Base-by-base conservation (phyloP, 352 stramenopile species). In the Globisporangium canariense region DNA sequence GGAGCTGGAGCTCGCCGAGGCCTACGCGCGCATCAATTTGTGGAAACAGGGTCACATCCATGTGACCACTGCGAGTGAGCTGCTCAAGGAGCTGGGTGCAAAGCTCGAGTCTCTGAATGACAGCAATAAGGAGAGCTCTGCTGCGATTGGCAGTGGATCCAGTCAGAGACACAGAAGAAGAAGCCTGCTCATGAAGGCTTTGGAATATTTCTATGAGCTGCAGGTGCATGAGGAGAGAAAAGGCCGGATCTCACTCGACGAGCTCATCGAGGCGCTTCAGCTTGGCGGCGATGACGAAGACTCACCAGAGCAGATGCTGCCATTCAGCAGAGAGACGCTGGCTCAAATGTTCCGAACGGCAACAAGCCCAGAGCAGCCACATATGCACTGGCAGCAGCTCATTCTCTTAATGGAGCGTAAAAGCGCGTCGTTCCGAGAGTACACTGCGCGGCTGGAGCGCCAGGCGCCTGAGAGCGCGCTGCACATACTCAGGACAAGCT, bases 31-130 rank as follows among this genome's bases (percentile, higher is more conserved):
- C 0, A 58, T 89, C 41, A 86, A 81, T 46, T 71, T 92, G 13
- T 90, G 83, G 83, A 90, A 92, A 50, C 83, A 92, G 46, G 79
- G 75, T 0, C 71, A 89, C 41, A 43, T 75, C 6, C 83, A 92
- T 41, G 61, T 74, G 5, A 68, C 67, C 7, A 62, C 64, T 14
- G 74, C 74, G 4, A 72, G 70, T 13, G 75, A 70, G 36, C 38
- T 89, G 4, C 67, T 91, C 22, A 69, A 70, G 45, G 60, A 71
- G 8, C 49, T 81, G n/a, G 67, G 75, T 3, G 51, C 60, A 0
- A 47, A 60, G 20, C 43, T 54, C 9, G 28, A 54, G 6, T 16
- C 49, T n/a, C 13, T 40, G 7, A 22, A 30, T 18, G 10, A 3
- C 2, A 43, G 13, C 6, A 18, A 6, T 1, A 18, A 22, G 43